Evolutionary conservation across 2,329 filamentous ascomycete species (phyloP), one percentile per base, ranked within the genome.

Genomic region (Dothideomycetes sp.): DNA sequence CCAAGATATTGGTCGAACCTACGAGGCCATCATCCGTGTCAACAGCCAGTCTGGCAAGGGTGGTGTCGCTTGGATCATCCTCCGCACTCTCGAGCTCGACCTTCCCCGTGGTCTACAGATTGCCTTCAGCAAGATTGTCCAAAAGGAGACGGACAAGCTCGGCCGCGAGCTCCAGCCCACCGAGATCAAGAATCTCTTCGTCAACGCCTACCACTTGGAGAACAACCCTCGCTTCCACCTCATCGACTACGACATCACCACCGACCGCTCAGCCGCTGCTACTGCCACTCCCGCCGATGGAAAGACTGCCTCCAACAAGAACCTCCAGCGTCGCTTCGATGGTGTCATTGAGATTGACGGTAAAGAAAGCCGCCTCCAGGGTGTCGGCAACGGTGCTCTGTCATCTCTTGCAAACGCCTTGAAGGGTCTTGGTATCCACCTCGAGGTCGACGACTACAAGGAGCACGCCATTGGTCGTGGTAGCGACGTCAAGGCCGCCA

Each of bases 31-130:
- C 58, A 96, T 96, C 59, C 84, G 89, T 45, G 89, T 96, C 74
- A 98, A 96, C 70, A 94, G 85, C 13, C 89, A 96, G 62, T 85
- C 79, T 53, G 89, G 89, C 50, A 96, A 98, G 68, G 89, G 89
- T 47, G 91, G 91, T 53, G 81, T 85, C 45, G 88, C 89, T 36
- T 96, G 85, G 84, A 84, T 96, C 58, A 88, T 96, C 58, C 80
- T 88, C 58, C 81, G 83, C 52, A 82, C 86, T 55, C 77, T 96
- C 47, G 78, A 91, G 56, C 82, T 96, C 54, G 91, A 96, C 61
- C 76, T 96, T 37, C 91, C 91, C 12, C 84, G 91, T 47, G 87
- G 87, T 39, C 74, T 96, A 37, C 89, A 96, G 64, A 74, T 95
- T 49, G 87, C 85, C 34, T 96, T 96, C 63, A 85, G 82, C 60